Conservation (phyloP, 139 green algal genomes). For the Micromonas pusilla region DNA sequence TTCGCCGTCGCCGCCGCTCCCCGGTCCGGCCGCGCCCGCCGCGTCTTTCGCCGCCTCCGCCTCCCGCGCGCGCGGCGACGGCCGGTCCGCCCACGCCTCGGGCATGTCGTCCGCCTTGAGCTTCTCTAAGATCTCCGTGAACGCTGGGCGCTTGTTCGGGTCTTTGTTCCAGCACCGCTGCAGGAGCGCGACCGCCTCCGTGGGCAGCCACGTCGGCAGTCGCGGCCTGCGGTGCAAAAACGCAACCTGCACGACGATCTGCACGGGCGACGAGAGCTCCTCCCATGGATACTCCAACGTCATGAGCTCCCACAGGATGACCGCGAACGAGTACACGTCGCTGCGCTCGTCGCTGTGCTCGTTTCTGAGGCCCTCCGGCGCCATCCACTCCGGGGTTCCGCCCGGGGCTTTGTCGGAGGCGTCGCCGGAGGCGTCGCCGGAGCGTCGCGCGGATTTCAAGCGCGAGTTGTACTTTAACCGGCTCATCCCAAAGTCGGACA, state of each 20-base stretch:
- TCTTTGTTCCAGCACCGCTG: constrained; percentile 15
- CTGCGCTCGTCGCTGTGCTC: constrained; percentile 36
- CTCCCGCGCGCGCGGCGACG: too few species aligned
- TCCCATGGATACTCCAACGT: constrained; percentile 36
- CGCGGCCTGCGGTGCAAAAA: constrained; percentile 17
- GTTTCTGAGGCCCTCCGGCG: constrained; percentile 55
- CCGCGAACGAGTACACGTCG: constrained; percentile 49
- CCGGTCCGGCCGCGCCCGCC: too few species aligned
- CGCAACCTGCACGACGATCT: constrained; percentile 19
- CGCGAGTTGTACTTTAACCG: constrained; percentile 29
- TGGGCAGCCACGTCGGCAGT: background rate
- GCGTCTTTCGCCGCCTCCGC: too few species aligned
- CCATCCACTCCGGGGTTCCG: constrained; percentile 67
- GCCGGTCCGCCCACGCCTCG: background rate
- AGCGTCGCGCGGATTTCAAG: too few species aligned
- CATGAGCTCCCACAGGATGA: constrained; percentile 50
- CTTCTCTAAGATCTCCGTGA: background rate
- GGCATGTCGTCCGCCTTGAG: background rate
- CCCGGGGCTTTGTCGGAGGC: constrained; percentile 21
- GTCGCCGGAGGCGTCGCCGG: constrained; percentile 7
- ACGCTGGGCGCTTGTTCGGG: background rate
- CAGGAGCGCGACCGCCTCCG: background rate
- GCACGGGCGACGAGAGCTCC: constrained; percentile 2
- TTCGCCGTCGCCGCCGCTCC: too few species aligned
- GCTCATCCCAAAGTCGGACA: constrained; percentile 96